Percentiles rank a stretch among this genome's conserved stretches.
phyloP scores from a whole-genome alignment of 306 rosid genomes.

The Phaseolus lunatus region DNA sequence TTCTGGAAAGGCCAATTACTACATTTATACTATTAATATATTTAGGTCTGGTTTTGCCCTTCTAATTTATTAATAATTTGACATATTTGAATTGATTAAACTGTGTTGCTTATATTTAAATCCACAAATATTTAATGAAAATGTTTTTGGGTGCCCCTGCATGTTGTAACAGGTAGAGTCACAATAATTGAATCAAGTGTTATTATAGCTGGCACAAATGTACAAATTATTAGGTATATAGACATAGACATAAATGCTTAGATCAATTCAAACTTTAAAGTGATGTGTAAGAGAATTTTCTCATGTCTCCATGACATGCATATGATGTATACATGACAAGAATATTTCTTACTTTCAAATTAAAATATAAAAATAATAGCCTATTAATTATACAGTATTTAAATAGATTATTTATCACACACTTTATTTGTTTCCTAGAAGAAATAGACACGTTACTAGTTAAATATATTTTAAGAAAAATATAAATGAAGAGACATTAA shows the following conservation, averaged over 20 bases:
- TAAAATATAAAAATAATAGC: too few relatives aligned
- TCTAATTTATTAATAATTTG: too few relatives aligned
- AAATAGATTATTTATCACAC: neutral
- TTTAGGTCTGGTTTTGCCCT: too few relatives aligned
- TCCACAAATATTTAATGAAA: neutral
- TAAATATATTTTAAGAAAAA: too few relatives aligned
- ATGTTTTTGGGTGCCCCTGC: neutral
- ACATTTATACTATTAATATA: too few relatives aligned
- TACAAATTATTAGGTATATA: constrained; percentile 7
- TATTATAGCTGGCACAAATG: constrained; percentile 14
- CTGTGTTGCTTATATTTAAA: neutral
- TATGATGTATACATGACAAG: neutral
- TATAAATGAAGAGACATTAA: too few relatives aligned
- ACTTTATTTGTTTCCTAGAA: neutral
- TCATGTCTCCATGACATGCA: constrained; percentile 50
- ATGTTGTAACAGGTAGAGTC: constrained; percentile 2
- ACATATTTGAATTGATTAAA: too few relatives aligned
- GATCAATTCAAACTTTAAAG: constrained; percentile 1
- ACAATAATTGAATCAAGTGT: neutral
- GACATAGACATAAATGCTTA: constrained; percentile 27
- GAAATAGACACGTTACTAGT: too few relatives aligned
- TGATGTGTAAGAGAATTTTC: constrained; percentile 44
- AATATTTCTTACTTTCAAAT: neutral
- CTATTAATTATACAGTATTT: too few relatives aligned
- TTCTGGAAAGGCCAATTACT: too few relatives aligned